These are phyloP conservation scores for Colletotrichum scovillei DNA, from an alignment of 2,329 filamentous ascomycete species.

Conservation along the genomic window DNA sequence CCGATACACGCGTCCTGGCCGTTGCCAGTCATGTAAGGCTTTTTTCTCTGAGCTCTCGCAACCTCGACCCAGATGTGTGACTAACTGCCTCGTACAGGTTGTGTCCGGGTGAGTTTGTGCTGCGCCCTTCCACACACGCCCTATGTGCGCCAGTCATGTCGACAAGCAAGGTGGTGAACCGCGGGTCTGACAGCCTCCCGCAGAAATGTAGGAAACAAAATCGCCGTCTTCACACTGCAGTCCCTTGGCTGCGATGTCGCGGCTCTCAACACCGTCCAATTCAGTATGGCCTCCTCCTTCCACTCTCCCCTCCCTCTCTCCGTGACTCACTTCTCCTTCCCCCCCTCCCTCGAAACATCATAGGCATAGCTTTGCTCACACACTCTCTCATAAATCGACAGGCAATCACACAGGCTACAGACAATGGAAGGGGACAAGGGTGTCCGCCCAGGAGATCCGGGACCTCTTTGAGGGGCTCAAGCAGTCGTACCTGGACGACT, in stretches of 20 bases:
- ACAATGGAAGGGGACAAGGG: slow-evolving; percentile 86
- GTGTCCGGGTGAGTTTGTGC: slow-evolving; percentile 53
- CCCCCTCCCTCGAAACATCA: too few relatives aligned
- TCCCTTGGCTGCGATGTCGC: slow-evolving; percentile 93
- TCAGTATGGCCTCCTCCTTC: slow-evolving; percentile 72
- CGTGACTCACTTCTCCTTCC: neutral
- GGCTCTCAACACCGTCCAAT: slow-evolving; percentile 95
- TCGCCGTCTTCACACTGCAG: slow-evolving; percentile 95
- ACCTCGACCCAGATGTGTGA: neutral
- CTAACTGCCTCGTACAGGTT: slow-evolving; percentile 47
- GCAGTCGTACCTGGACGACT: slow-evolving; percentile 86
- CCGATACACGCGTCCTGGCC: slow-evolving; percentile 79
- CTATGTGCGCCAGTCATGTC: neutral
- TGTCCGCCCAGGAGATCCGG: slow-evolving; percentile 83
- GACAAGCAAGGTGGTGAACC: neutral
- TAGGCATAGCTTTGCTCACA: neutral
- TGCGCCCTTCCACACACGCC: neutral
- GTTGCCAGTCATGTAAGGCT: slow-evolving; percentile 93
- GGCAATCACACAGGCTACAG: slow-evolving; percentile 96
- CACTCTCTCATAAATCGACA: slow-evolving; percentile 48
- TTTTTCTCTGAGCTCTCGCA: neutral
- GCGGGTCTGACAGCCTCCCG: slow-evolving; percentile 1
- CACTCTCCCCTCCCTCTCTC: neutral
- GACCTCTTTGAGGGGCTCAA: slow-evolving; percentile 88
- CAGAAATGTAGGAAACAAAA: slow-evolving; percentile 98